phyloP scores from a whole-genome alignment of 192 early-diverging fungal species.

The Phycomyces nitens region DNA sequence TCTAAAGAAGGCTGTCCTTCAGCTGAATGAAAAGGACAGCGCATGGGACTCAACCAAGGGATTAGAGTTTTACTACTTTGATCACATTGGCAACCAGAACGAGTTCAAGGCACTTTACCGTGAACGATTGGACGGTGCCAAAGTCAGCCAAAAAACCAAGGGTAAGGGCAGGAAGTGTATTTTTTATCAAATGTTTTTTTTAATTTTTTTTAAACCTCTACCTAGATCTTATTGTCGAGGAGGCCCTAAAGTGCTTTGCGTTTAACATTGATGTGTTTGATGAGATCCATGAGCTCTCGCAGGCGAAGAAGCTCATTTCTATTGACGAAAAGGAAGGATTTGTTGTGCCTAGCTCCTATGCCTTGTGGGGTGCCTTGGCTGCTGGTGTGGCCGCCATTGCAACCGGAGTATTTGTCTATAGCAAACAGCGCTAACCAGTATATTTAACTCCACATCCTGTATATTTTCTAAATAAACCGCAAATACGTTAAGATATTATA shows the following conservation, averaged over 20 bases:
- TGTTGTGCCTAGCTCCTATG: neutral
- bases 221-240: conserved; percentile 27
- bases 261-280: conserved; percentile 38
- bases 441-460: neutral
- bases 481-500: too few relatives aligned
- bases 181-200: neutral
- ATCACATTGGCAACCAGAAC: conserved; percentile 37
- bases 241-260: conserved; percentile 26
- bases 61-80: conserved; percentile 51
- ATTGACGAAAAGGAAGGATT: neutral
- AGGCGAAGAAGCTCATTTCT: conserved; percentile 11
- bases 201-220: neutral
- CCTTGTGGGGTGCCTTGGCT: conserved; percentile 1
- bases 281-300: conserved; percentile 23
- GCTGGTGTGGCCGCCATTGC: conserved; percentile 10
- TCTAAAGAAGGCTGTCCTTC: conserved; percentile 43
- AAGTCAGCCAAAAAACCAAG: conserved; percentile 35
- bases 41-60: conserved; percentile 36
- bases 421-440: conserved; percentile 3
- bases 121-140: conserved; percentile 40
- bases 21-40: conserved; percentile 38
- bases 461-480: neutral
- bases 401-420: conserved; percentile 16
- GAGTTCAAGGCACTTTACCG: conserved; percentile 53
- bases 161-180: conserved; percentile 7